Evolutionary conservation across 2,329 filamentous ascomycete species (phyloP).

Genomic region (Ophiocordyceps camponoti-floridani): DNA sequence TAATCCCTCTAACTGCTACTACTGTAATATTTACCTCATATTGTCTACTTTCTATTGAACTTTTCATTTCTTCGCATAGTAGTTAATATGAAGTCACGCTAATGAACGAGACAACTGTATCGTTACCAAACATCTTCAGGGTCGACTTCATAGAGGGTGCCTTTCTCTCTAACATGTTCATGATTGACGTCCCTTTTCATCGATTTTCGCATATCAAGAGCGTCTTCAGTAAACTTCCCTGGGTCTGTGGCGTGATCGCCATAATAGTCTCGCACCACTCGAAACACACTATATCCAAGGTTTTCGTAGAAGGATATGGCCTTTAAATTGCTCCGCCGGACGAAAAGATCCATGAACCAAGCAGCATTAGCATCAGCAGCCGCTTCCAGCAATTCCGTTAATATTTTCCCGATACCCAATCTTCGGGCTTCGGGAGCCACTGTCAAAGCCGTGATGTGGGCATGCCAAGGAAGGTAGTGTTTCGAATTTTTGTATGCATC

Average conservation of each 20-base stretch:
- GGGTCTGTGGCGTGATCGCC: slow-evolving; percentile 60
- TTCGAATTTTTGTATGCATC: slow-evolving; percentile 55
- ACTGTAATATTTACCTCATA: no score
- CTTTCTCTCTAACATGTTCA: slow-evolving; percentile 64
- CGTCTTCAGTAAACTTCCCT: slow-evolving; percentile 56
- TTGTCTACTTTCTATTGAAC: no score
- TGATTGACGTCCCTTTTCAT: slow-evolving; percentile 61
- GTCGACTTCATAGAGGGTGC: slow-evolving; percentile 58
- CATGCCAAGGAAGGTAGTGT: slow-evolving; percentile 98
- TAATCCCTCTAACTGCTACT: no score
- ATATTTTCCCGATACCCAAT: slow-evolving; percentile 67
- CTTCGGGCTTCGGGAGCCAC: slow-evolving; percentile 75
- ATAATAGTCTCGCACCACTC: slow-evolving; percentile 83
- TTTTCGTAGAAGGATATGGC: slow-evolving; percentile 79
- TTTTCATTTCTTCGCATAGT: no score
- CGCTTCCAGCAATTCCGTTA: slow-evolving; percentile 68
- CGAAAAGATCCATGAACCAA: slow-evolving; percentile 94
- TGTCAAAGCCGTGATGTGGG: slow-evolving; percentile 90
- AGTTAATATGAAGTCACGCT: no score
- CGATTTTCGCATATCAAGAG: slow-evolving; percentile 92
- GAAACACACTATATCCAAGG: slow-evolving; percentile 83
- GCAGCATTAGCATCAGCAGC: slow-evolving; percentile 66
- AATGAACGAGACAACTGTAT: neutral
- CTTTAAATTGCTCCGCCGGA: slow-evolving; percentile 70
- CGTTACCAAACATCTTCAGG: slow-evolving; percentile 71